Conservation (phyloP, 2,329 filamentous ascomycete species). For the Xylaria multiplex region DNA sequence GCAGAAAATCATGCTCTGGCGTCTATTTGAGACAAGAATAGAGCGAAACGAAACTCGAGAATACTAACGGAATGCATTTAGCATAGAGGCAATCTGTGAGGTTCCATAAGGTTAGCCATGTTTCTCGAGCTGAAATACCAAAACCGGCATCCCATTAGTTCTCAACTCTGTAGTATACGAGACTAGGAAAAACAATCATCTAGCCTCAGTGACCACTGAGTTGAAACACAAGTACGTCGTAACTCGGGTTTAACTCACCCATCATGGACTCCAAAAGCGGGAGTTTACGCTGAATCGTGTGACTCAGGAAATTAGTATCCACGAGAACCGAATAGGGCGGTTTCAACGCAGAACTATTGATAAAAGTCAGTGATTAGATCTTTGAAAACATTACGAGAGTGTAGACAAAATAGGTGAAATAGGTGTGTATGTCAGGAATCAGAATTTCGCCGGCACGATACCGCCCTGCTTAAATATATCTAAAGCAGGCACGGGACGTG, state of each 20-base stretch:
- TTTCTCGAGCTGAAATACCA: conserved; percentile 2
- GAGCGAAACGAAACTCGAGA: conserved; percentile 64
- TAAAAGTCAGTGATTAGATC: conserved; percentile 18
- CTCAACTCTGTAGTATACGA: background rate
- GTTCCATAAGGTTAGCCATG: conserved; percentile 21
- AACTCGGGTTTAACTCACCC: conserved; percentile 42
- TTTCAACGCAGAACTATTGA: conserved; percentile 74
- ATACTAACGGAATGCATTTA: conserved; percentile 76
- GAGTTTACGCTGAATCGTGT: conserved; percentile 91
- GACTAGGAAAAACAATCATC: background rate
- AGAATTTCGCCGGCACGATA: background rate
- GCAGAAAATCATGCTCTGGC: background rate
- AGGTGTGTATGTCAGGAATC: background rate
- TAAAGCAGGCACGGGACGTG: background rate
- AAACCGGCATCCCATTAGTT: background rate
- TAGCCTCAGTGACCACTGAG: background rate
- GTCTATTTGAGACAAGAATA: background rate
- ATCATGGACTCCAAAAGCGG: conserved; percentile 86
- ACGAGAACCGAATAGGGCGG: conserved; percentile 72
- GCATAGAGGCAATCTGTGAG: conserved; percentile 81
- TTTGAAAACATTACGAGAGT: background rate
- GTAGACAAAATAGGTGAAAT: background rate
- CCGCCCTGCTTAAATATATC: background rate
- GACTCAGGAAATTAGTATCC: conserved; percentile 86
- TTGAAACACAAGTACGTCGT: background rate